Base-by-base conservation (phyloP, 75 land plant species). In the Selaginella tamariscina region DNA sequence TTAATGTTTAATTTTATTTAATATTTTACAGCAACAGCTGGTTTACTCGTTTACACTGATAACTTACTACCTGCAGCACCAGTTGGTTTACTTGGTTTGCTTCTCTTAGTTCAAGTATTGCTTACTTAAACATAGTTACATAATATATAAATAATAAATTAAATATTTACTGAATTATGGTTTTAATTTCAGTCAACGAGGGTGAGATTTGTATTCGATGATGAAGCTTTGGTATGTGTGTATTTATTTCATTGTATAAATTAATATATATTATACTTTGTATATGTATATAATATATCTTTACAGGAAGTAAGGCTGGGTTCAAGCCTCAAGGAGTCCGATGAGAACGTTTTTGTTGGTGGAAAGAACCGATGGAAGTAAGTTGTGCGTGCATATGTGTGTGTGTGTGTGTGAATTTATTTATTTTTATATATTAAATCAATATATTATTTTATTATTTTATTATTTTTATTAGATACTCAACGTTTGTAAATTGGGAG, bases 291-390 rank as follows among this genome's bases (percentile, higher is more conserved):
- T 68, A 2, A 1, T 21, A 18, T 68, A 2, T 39, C 26, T 68
- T 60, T 65, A 49, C 78, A 92, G 97, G 97, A 92, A 74, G 94
- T 92, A 15, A 86, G 76, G 75, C 72, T 89, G 44, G 95, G 90
- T 29, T 77, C 85, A 21, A 65, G 84, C 32, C 86, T 89, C 44
- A 28, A 84, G 32, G 88, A 93, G 26, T 93, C 98, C 5, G 86
- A 81, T 63, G 88, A 86, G 74, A 93, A 89, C 74, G 91, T 73
- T 2, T 89, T 89, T 72, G 98, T 93, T 33, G 98, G 98, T 56
- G 98, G 98, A 1, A 83, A 86, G 69, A 89, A 89, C 72, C 79
- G 81, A 15, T 93, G 98, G 98, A 93, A 85, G 96, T 93, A 63
- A 79, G 89, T 65, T n/a, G n/a, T n/a, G n/a, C n/a, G n/a, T n/a